Evolutionary conservation across 164 flowering plant species (phyloP).

Genomic region (Cinnamomum chago): DNA sequence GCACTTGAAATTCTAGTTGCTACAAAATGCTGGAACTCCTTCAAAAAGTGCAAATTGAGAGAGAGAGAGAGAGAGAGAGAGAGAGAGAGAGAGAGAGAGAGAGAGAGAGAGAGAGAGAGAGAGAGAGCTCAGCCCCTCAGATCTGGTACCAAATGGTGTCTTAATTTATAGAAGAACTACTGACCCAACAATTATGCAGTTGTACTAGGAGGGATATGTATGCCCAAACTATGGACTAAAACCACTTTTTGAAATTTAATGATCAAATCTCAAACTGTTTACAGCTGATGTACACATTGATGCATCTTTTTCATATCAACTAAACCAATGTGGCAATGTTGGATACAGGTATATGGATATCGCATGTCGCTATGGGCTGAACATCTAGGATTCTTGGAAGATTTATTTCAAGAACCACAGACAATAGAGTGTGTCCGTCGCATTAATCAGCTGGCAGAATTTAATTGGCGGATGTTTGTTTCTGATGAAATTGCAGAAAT

Average conservation of each 20-base stretch:
- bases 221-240: background rate
- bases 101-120: too few relatives aligned
- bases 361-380: conserved; percentile 84
- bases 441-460: conserved; percentile 41
- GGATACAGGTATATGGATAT: conserved; percentile 63
- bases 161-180: background rate
- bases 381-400: conserved; percentile 52
- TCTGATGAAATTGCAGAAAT: conserved; percentile 31
- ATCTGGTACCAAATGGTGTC: too few relatives aligned
- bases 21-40: too few relatives aligned
- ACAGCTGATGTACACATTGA: background rate
- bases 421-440: conserved; percentile 38
- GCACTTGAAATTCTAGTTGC: too few relatives aligned
- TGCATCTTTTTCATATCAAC: background rate
- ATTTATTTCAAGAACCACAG: conserved; percentile 41
- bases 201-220: background rate
- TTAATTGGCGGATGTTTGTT: conserved; percentile 49
- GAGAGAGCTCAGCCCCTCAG: too few relatives aligned
- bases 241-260: background rate
- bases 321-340: background rate
- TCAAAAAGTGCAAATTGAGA: too few relatives aligned
- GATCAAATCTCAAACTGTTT: background rate
- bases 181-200: background rate
- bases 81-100: too few relatives aligned
- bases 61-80: too few relatives aligned